A percentile compares a stretch with the other conserved stretches of the same genome.
Evolutionary conservation across 176 grass and related monocot genomes (phyloP).

Genomic region (Areca catechu): DNA sequence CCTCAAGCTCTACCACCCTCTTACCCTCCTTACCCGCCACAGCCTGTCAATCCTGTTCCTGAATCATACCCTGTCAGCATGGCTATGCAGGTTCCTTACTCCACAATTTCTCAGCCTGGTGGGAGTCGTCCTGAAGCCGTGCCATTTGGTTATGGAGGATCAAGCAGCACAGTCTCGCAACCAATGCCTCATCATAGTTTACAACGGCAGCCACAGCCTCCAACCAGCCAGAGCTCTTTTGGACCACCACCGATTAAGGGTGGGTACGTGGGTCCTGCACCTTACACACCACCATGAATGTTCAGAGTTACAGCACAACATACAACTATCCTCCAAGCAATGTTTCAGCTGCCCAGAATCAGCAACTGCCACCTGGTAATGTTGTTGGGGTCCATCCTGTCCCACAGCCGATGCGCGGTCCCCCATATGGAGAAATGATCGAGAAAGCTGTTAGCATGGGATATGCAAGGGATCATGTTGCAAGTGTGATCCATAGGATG

Average conservation of each 20-base stretch:
- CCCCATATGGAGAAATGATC: constrained; percentile 41
- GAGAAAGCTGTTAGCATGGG: constrained; percentile 76
- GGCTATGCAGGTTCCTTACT: constrained; percentile 45
- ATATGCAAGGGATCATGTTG: constrained; percentile 54
- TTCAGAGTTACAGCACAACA: constrained; percentile 33
- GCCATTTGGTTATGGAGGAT: constrained; percentile 39
- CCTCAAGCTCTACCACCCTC: constrained; percentile 37
- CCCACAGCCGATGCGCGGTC: constrained; percentile 40
- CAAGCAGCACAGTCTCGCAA: constrained; percentile 39
- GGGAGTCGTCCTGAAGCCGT: constrained; percentile 44
- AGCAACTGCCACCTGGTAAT: constrained; percentile 23
- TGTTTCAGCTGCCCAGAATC: constrained; percentile 18
- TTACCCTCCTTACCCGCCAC: constrained; percentile 62
- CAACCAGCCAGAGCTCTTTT: constrained; percentile 33
- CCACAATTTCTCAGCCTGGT: constrained; percentile 43
- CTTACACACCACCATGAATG: constrained; percentile 41
- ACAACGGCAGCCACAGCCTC: constrained; percentile 28
- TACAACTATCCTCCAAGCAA: constrained; percentile 40
- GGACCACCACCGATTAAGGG: constrained; percentile 40
- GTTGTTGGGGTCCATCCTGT: constrained; percentile 33
- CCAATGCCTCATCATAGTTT: constrained; percentile 33
- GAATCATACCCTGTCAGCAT: constrained; percentile 46
- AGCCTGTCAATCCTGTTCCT: constrained; percentile 37
- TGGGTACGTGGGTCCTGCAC: constrained; percentile 27
- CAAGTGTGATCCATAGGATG: constrained; percentile 37